A percentile compares a stretch with the other conserved stretches of the same genome.
Conservation (phyloP, 2,329 filamentous ascomycete genomes). For the Hypoxylon sp. region DNA sequence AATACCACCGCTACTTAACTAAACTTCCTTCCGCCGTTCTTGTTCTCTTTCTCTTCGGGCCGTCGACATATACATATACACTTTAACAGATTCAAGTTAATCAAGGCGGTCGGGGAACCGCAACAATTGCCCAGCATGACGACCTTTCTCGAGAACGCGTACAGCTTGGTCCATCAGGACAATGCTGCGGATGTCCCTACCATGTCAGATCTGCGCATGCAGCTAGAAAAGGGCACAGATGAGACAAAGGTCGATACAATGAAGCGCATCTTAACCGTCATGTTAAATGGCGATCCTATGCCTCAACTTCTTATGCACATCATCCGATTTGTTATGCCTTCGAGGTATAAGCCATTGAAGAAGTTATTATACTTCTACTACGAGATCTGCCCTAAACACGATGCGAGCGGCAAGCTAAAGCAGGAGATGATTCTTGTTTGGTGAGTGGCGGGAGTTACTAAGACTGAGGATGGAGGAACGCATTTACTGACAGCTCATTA, state of each 20-base stretch:
- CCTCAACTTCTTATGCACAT: constrained; percentile 98
- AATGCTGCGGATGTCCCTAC: constrained; percentile 94
- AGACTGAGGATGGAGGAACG: neutral
- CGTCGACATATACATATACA: constrained; percentile 18
- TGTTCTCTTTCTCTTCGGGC: constrained; percentile 4
- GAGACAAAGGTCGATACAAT: constrained; percentile 95
- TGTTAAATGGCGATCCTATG: constrained; percentile 98
- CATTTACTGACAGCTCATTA: constrained; percentile 28
- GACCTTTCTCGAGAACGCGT: constrained; percentile 93
- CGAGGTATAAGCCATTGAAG: constrained; percentile 95
- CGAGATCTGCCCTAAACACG: constrained; percentile 97
- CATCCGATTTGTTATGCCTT: constrained; percentile 99
- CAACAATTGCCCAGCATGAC: constrained; percentile 76
- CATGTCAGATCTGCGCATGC: constrained; percentile 90
- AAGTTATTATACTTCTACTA: constrained; percentile 99
- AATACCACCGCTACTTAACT: constrained; percentile 18
- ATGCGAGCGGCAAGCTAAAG: constrained; percentile 93
- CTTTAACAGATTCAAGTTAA: constrained; percentile 30
- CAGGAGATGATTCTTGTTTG: constrained; percentile 99
- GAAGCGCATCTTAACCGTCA: constrained; percentile 95
- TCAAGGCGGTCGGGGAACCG: constrained; percentile 52
- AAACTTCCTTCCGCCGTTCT: constrained; percentile 12
- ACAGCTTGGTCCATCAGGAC: constrained; percentile 98
- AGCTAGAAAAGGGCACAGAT: constrained; percentile 94
- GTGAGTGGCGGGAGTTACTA: constrained; percentile 64